Base-by-base conservation (phyloP, 768 basidiomycete genomes). In the Scleroderma bovista region DNA sequence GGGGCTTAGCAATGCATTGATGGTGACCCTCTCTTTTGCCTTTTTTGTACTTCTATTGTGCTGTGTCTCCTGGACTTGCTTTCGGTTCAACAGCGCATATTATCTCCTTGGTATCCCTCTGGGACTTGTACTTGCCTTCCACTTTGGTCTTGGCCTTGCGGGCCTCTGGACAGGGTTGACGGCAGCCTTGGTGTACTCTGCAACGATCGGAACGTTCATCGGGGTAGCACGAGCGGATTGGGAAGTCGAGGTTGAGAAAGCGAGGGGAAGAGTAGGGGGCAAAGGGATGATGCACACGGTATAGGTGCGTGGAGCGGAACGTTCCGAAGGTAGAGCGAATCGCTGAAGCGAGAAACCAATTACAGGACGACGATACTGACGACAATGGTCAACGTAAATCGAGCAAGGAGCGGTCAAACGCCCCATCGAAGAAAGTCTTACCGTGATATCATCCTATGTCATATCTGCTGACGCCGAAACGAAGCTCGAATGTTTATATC, bases 151-250 rank as follows among this genome's bases (percentile, higher is more conserved):
- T 64, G 80, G 73, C 0, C 72, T 96, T 12, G 70, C 73, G 17
- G 93, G 93, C 0, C 75, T 96, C 15, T 96, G 93, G 93, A 73
- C 86, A 36, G 93, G 93, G 13, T 69, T 94, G 34, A 88, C 87
- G 0, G 61, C 78, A 5, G 81, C 86, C 1, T 71, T 91, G 20
- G 68, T 87, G 16, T 91, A 44, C 65, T 81, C 13, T 82, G 84
- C 66, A 71, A 74, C 40, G 8, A 62, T 80, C 15, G 84, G 84
- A 3, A 73, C 79, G 2, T 73, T 70, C 60, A 57, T 83, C 1
- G 78, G 74, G 44, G 32, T 88, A 15, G 60, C 67, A 2, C 46
- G 62, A 19, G 79, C 86, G 4, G 75, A 92, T 63, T 92, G 89
- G 89, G 61, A 79, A 58, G 83, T 84, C 55, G 86, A 85, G 48